These are phyloP conservation scores for Pochonia chlamydosporia DNA, from an alignment of 2,329 filamentous ascomycete species.

Conservation along the genomic window DNA sequence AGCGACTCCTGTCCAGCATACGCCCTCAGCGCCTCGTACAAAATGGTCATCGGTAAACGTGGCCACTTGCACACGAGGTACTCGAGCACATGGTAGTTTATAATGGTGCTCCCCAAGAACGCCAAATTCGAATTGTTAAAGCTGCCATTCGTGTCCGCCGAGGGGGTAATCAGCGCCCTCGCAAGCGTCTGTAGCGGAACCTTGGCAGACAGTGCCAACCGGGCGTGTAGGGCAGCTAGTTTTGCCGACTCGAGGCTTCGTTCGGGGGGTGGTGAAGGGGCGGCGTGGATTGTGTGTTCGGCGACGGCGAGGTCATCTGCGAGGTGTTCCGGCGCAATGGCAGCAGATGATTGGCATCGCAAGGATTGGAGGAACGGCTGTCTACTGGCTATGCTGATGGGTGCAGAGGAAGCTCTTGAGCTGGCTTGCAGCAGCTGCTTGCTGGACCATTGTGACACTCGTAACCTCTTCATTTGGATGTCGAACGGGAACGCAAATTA, in stretches of 20 bases:
- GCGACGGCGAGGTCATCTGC: slow-evolving; percentile 14
- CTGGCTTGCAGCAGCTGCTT: slow-evolving; percentile 34
- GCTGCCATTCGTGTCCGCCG: slow-evolving; percentile 69
- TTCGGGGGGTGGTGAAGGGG: slow-evolving; percentile 65
- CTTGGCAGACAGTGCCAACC: slow-evolving; percentile 73
- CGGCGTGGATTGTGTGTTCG: slow-evolving; percentile 17
- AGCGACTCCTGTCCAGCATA: slow-evolving; percentile 75
- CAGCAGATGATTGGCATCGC: slow-evolving; percentile 29
- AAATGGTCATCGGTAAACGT: slow-evolving; percentile 79
- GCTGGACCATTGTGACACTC: slow-evolving; percentile 32
- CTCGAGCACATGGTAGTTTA: slow-evolving; percentile 86
- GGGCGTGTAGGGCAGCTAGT: slow-evolving; percentile 85
- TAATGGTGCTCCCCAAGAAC: slow-evolving; percentile 72
- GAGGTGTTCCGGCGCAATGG: slow-evolving; percentile 17
- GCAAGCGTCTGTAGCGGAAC: slow-evolving; percentile 83
- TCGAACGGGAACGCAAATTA: background rate
- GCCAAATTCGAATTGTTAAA: slow-evolving; percentile 90
- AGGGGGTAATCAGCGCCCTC: slow-evolving; percentile 76
- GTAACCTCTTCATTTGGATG: slow-evolving; percentile 35
- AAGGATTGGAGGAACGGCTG: slow-evolving; percentile 18
- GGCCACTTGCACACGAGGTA: slow-evolving; percentile 84
- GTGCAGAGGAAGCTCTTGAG: slow-evolving; percentile 15
- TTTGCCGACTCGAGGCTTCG: slow-evolving; percentile 72
- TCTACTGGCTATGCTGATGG: slow-evolving; percentile 13
- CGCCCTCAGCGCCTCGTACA: slow-evolving; percentile 80